Evolutionary conservation across 768 basidiomycete genomes (phyloP).

Genomic region (Strobilomyces confusus): DNA sequence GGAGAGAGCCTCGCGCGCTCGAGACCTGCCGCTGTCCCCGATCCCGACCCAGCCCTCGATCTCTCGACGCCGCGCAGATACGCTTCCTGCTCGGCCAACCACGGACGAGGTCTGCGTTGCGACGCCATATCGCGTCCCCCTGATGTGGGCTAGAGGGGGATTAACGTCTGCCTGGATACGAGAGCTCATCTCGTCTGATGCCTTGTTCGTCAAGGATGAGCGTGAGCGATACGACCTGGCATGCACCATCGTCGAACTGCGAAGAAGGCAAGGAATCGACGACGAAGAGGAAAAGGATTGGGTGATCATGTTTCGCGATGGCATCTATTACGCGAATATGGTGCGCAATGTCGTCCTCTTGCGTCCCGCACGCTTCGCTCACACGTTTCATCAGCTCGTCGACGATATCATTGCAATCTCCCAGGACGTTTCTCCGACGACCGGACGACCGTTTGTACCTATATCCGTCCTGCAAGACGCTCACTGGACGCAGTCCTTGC

Average conservation of each 20-base stretch:
- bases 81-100: slow-evolving; percentile 25
- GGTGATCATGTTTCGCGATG: slow-evolving; percentile 63
- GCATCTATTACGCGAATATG: slow-evolving; percentile 87
- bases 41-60: slow-evolving; percentile 10
- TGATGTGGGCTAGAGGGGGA: slow-evolving; percentile 74
- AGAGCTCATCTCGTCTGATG: slow-evolving; percentile 71
- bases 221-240: slow-evolving; percentile 79
- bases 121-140: slow-evolving; percentile 34
- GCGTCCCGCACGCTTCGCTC: not conserved
- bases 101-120: slow-evolving; percentile 11
- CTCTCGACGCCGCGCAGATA: slow-evolving; percentile 29
- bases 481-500: slow-evolving; percentile 73
- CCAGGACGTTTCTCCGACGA: slow-evolving; percentile 69
- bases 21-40: slow-evolving; percentile 18
- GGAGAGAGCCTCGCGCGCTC: slow-evolving; percentile 31
- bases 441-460: slow-evolving; percentile 65
- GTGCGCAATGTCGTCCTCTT: slow-evolving; percentile 38
- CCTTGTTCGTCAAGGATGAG: slow-evolving; percentile 76
- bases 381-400: slow-evolving; percentile 48
- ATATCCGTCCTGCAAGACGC: slow-evolving; percentile 66
- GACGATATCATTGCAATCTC: slow-evolving; percentile 78
- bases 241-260: slow-evolving; percentile 67
- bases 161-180: slow-evolving; percentile 70
- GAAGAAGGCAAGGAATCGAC: slow-evolving; percentile 50
- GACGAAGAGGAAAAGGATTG: slow-evolving; percentile 69